Conservation (phyloP, 352 stramenopile genomes). For the Phytopythium cucurbitacearum region DNA sequence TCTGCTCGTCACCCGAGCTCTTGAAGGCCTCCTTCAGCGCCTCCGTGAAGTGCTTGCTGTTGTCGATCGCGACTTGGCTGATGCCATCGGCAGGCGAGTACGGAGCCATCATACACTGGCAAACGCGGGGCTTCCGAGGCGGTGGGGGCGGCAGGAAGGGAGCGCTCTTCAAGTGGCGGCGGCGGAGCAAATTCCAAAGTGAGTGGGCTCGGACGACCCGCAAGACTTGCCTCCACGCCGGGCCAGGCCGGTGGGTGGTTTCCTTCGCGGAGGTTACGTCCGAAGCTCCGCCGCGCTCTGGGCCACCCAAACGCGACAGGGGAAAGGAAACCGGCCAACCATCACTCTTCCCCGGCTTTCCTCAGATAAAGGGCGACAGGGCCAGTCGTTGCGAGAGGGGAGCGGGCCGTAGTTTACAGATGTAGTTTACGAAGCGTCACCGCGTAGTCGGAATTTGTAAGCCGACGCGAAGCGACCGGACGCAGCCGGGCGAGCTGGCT, state of each 20-base stretch:
- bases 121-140: conserved; percentile 24
- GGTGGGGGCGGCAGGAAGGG: conserved; percentile 17
- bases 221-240: neutral
- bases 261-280: neutral
- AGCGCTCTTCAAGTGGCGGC: conserved; percentile 31
- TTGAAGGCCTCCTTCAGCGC: conserved; percentile 78
- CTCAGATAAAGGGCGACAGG: too few relatives aligned
- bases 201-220: conserved; percentile 10
- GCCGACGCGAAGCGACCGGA: too few relatives aligned
- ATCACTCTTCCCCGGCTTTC: too few relatives aligned
- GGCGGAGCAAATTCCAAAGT: conserved; percentile 82
- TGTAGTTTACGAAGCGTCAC: too few relatives aligned
- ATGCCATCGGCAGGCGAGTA: conserved; percentile 79
- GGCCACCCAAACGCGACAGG: conserved; percentile 26
- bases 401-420: too few relatives aligned
- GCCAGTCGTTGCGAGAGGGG: too few relatives aligned
- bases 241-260: neutral
- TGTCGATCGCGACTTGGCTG: conserved; percentile 83
- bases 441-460: too few relatives aligned
- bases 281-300: conserved; percentile 13
- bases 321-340: conserved; percentile 3
- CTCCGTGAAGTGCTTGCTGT: conserved; percentile 89
- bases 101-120: conserved; percentile 61
- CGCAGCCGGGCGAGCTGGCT: too few relatives aligned
- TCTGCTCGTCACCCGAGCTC: conserved; percentile 62